Conservation (phyloP, 2,329 filamentous ascomycete genomes). For the Nakataea oryzae region DNA sequence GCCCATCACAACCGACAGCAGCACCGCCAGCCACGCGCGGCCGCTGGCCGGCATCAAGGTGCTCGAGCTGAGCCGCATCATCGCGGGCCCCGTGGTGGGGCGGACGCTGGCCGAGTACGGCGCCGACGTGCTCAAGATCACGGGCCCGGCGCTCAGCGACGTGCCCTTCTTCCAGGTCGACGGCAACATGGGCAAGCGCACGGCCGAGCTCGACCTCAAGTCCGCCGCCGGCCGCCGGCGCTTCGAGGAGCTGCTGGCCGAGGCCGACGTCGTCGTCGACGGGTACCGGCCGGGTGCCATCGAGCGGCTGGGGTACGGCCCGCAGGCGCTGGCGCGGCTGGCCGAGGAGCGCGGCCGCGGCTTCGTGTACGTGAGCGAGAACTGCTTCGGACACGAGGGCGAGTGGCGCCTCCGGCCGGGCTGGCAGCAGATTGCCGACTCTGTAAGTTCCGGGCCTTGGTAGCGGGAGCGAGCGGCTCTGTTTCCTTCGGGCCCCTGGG, state of each 20-base stretch:
- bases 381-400: constrained; percentile 58
- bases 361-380: constrained; percentile 58
- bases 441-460: constrained; percentile 25
- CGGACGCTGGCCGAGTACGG: constrained; percentile 66
- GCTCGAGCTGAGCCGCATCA: constrained; percentile 64
- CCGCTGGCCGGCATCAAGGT: constrained; percentile 55
- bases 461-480: too few species aligned
- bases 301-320: constrained; percentile 52
- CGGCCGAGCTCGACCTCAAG: constrained; percentile 53
- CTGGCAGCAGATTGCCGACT: constrained; percentile 66
- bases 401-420: constrained; percentile 56
- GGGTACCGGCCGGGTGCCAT: constrained; percentile 60
- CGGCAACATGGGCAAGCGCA: constrained; percentile 61
- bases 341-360: constrained; percentile 47
- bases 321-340: constrained; percentile 39
- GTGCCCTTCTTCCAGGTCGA: constrained; percentile 66
- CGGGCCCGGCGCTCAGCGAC: constrained; percentile 55
- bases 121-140: constrained; percentile 64
- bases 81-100: constrained; percentile 64
- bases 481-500: too few species aligned
- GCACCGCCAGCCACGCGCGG: constrained; percentile 11
- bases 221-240: constrained; percentile 34
- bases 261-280: constrained; percentile 54
- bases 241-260: constrained; percentile 49
- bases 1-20: constrained; percentile 10